A percentile compares a stretch with the other conserved stretches of the same genome.
Conservation (phyloP, 2,329 filamentous ascomycete genomes). For the Venturia aucupariae region DNA sequence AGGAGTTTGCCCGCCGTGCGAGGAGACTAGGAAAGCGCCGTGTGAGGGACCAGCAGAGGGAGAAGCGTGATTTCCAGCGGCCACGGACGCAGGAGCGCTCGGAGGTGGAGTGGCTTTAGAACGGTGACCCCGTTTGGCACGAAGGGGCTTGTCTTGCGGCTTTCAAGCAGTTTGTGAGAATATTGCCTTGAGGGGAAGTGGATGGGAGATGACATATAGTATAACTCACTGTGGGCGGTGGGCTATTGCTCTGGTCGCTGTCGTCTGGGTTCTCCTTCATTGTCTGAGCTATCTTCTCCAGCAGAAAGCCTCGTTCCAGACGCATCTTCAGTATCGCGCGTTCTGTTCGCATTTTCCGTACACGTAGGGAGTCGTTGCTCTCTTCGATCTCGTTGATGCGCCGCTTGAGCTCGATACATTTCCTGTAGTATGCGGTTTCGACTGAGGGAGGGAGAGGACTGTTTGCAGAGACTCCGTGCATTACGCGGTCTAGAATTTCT, state of each 20-base stretch:
- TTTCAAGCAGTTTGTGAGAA: slow-evolving; percentile 25
- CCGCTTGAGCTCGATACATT: slow-evolving; percentile 90
- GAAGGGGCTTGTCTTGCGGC: slow-evolving; percentile 70
- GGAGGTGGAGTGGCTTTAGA: slow-evolving; percentile 27
- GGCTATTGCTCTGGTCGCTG: slow-evolving; percentile 68
- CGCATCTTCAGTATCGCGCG: slow-evolving; percentile 87
- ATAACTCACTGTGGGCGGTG: slow-evolving; percentile 62
- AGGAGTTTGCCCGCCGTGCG: background rate
- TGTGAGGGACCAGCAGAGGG: background rate
- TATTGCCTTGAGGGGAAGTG: slow-evolving; percentile 7
- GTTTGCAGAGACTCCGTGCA: slow-evolving; percentile 18
- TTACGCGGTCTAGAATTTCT: slow-evolving; percentile 7
- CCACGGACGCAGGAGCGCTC: slow-evolving; percentile 15
- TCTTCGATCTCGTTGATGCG: slow-evolving; percentile 87
- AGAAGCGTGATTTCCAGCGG: slow-evolving; percentile 16
- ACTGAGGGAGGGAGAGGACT: slow-evolving; percentile 71
- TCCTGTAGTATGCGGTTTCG: slow-evolving; percentile 89
- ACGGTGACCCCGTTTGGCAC: slow-evolving; percentile 63
- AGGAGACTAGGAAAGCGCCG: slow-evolving; percentile 1
- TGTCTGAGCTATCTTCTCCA: slow-evolving; percentile 39
- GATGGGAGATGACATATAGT: slow-evolving; percentile 11
- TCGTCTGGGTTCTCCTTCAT: slow-evolving; percentile 44
- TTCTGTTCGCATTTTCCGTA: slow-evolving; percentile 69
- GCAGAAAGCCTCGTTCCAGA: slow-evolving; percentile 61
- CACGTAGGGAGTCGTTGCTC: slow-evolving; percentile 74